Evolutionary conservation across 1,284 basidiomycete genomes (phyloP).

Genomic region (Pyrrhoderma noxium): DNA sequence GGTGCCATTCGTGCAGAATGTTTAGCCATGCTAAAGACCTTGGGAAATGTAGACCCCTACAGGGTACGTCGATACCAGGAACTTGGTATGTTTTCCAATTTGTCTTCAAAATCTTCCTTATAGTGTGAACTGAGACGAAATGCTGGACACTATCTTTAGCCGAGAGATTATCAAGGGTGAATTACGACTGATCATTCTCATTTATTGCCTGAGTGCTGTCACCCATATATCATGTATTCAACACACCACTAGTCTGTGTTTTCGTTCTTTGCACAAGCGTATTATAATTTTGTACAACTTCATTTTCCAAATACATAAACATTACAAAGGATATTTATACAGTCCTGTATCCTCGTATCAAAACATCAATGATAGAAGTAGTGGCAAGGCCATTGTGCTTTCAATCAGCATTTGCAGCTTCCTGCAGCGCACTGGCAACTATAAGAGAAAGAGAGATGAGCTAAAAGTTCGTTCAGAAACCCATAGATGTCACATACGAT

Average conservation of each 20-base stretch:
- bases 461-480: too few relatives aligned
- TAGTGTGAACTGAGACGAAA: not conserved
- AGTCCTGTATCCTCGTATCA: not conserved
- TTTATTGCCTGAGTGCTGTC: not conserved
- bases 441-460: not conserved
- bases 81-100: slow-evolving; percentile 38
- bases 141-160: not conserved
- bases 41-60: slow-evolving; percentile 52
- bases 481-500: too few relatives aligned
- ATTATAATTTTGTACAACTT: too few relatives aligned
- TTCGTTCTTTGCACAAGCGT: too few relatives aligned
- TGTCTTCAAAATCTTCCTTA: too few relatives aligned
- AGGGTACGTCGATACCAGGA: slow-evolving; percentile 57
- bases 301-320: too few relatives aligned
- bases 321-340: too few relatives aligned
- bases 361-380: not conserved
- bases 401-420: slow-evolving; percentile 5
- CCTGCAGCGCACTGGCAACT: not conserved
- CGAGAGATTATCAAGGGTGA: slow-evolving; percentile 1
- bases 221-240: not conserved
- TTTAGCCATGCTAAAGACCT: slow-evolving; percentile 39
- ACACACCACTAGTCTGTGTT: not conserved
- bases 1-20: slow-evolving; percentile 41
- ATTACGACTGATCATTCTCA: not conserved
- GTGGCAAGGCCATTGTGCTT: not conserved